Base-by-base conservation (phyloP, 2,329 filamentous ascomycete species). In the Teratosphaeria pseudoeucalypti region DNA sequence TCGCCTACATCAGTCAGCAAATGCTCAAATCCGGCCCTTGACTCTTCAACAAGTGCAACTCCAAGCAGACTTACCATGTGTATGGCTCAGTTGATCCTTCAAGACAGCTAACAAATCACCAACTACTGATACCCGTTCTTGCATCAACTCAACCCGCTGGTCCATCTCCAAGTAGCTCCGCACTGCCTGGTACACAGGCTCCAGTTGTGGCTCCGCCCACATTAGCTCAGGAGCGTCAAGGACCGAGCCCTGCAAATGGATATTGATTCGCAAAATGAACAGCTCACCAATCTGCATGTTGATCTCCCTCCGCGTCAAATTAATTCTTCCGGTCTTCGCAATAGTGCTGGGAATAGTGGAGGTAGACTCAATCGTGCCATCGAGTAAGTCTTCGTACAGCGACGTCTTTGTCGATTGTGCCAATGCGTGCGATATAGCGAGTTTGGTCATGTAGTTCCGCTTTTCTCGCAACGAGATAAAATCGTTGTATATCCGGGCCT, bases 221-320 rank as follows among this genome's bases (percentile, higher is more conserved):
- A 99, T 97, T 52, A 99, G 82, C 76, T 99, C 94, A 0, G 94
- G 94, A 10, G 92, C 95, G 73, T 99, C 94, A 47, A 99, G 86
- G 6, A 99, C 92, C 34, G 90, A 95, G 37, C 94, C 94, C 74
- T 97, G 96, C 56, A 99, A 82, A 76, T 99, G 95, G 70, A 99
- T 97, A 74, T 94, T 96, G 77, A 99, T 97, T 61, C 94, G 85
- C 34, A 99, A 79, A 71, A 99, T 97, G 75, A 99, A 99, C 58
- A 99, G 84, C 77, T 99, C 92, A 72, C 94, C 94, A 62, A 99
- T 96, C 76, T 97, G 92, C 92, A 97, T 97, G 79, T 97, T 97
- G 79, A 99, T 96, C 73, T 97, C 86, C 61, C 85, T 85, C 52
- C 92, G 85, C 60, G 86, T 90, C 60, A 99, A 84, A 58, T 89